Percentiles rank a stretch among this genome's conserved stretches.
Evolutionary conservation across 2,329 filamentous ascomycete species (phyloP).

Genomic region (Aspergillus sp.): DNA sequence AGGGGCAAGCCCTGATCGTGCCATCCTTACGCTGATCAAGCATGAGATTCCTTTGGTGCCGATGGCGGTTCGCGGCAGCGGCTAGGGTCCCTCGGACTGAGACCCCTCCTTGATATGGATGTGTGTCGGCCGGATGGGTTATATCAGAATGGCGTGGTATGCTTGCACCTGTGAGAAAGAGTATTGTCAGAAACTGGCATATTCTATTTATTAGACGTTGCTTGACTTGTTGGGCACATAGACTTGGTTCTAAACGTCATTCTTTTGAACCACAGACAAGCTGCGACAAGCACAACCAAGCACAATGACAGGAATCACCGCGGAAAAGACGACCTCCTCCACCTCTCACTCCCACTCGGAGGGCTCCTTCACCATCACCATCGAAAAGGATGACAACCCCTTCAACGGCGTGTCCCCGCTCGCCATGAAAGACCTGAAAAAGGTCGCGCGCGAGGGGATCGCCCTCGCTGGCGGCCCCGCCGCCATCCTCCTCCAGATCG

Average conservation of each 20-base stretch:
- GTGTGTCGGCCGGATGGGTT: neutral
- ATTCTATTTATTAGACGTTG: neutral
- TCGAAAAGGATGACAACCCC: neutral
- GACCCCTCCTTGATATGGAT: neutral
- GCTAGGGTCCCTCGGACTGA: conserved; percentile 8
- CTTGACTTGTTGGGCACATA: neutral
- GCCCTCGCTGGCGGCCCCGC: conserved; percentile 11
- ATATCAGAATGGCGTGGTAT: neutral
- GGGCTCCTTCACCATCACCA: conserved; percentile 4
- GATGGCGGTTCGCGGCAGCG: conserved; percentile 7
- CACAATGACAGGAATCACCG: neutral
- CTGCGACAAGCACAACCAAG: neutral
- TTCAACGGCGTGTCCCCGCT: neutral
- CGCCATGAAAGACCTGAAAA: conserved; percentile 2
- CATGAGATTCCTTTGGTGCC: conserved; percentile 1
- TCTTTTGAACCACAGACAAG: neutral
- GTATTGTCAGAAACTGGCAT: neutral
- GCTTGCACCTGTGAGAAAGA: neutral
- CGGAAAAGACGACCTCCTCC: neutral
- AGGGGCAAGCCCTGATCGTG: neutral
- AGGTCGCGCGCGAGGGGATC: conserved; percentile 11
- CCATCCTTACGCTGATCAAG: neutral
- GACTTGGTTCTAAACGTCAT: neutral
- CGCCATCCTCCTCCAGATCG: conserved; percentile 14
- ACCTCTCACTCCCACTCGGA: neutral